Percentiles rank a stretch among this genome's conserved stretches.
phyloP scores from a whole-genome alignment of 2,329 filamentous ascomycete genomes.

The Diplodia mutila region DNA sequence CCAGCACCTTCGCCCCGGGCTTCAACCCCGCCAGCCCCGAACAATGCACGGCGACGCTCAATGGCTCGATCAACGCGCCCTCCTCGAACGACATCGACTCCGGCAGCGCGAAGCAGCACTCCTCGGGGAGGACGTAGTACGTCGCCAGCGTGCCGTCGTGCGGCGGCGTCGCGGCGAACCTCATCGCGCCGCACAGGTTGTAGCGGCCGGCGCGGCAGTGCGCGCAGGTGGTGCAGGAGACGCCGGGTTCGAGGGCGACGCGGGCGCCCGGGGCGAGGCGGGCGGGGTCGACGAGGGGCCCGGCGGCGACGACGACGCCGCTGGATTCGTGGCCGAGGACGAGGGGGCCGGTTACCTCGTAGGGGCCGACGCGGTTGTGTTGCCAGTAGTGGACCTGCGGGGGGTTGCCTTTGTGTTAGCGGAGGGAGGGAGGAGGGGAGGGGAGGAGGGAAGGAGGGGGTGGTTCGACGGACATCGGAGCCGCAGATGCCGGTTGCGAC shows the following conservation, averaged over 20 bases:
- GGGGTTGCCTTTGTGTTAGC: constrained; percentile 42
- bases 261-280: constrained; percentile 28
- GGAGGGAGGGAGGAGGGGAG: constrained; percentile 65
- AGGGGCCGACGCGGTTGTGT: constrained; percentile 63
- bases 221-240: constrained; percentile 44
- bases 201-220: constrained; percentile 47
- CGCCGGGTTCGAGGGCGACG: constrained; percentile 31
- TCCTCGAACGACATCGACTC: constrained; percentile 45
- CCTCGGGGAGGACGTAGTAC: constrained; percentile 48
- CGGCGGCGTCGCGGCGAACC: constrained; percentile 49
- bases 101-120: constrained; percentile 46
- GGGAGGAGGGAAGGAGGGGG: constrained; percentile 51
- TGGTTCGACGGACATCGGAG: constrained; percentile 66
- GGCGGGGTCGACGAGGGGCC: constrained; percentile 32
- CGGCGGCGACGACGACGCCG: constrained; percentile 28
- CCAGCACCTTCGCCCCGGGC: constrained; percentile 76
- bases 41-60: constrained; percentile 85
- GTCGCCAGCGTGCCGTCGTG: constrained; percentile 49
- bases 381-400: constrained; percentile 70
- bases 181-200: constrained; percentile 47
- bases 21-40: constrained; percentile 71
- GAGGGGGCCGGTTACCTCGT: constrained; percentile 62
- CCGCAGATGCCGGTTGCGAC: constrained; percentile 70
- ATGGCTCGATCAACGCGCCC: constrained; percentile 56
- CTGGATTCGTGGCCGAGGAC: constrained; percentile 50